Base-by-base conservation (phyloP, 768 basidiomycete genomes). In the Termitomyces sp. region DNA sequence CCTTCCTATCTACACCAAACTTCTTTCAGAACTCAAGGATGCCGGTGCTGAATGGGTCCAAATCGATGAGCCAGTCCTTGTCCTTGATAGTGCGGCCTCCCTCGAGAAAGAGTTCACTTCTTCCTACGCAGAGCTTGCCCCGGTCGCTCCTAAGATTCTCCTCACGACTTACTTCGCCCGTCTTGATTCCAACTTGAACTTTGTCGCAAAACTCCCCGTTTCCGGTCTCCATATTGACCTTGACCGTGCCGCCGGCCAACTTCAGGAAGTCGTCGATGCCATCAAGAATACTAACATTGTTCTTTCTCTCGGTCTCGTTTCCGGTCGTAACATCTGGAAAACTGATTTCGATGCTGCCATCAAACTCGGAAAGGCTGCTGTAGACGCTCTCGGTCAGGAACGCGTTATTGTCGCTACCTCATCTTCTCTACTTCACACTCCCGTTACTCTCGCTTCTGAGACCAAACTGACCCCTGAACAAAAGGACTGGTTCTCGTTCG, bases 311-410 rank as follows among this genome's bases (percentile, higher is more conserved):
- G 97, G 97, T 75, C 72, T 98, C 60, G 91, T 99, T 62, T 98
- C 97, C 46, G 97, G 97, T 55, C 94, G 97, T 71, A 98, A 98
- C 82, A 92, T 99, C 79, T 99, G 97, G 97, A 99, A 98, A 86
- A 88, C 85, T 61, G 95, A 98, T 76, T 87, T 98, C 66, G 77
- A 80, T 61, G 86, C 84, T 55, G 87, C 92, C 57, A 82, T 94
- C 75, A 87, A 87, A 71, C 75, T 84, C 47, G 92, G 83, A 56
- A 87, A 95, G 77, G 89, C 87, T 72, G 94, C 92, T 47, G 78
- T 97, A 65, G 84, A 86, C 53, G 79, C 78, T 42, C 87, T 98
- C 66, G 94, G 95, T 58, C 74, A 80, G 60, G 87, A 91, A 60
- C 92, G 94, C 61, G 91, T 98, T 71, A 86, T 98, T 68, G 79